Evolutionary conservation across 2,329 filamentous ascomycete genomes (phyloP).

Genomic region (Aspergillus sojae): DNA sequence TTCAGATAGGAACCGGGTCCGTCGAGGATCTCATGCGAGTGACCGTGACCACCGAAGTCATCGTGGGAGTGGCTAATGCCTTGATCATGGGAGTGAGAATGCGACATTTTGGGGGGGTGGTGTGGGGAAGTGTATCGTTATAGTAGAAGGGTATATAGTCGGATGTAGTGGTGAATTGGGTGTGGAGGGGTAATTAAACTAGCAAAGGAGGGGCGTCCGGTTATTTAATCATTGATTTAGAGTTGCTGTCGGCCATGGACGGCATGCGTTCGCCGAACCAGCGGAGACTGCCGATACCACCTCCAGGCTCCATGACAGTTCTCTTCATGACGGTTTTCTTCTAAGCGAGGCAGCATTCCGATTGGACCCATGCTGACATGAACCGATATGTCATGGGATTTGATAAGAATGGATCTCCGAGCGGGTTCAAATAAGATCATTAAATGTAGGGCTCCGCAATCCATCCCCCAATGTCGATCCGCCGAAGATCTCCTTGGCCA

Average conservation of each 20-base stretch:
- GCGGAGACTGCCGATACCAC: background rate
- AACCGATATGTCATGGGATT: conserved; percentile 1
- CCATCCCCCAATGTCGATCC: background rate
- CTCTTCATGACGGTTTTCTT: background rate
- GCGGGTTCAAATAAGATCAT: background rate
- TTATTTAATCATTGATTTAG: background rate
- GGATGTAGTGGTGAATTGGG: background rate
- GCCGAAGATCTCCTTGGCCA: background rate
- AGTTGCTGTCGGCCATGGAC: background rate
- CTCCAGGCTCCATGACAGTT: too few relatives aligned
- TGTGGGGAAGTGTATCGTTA: background rate
- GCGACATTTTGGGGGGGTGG: conserved; percentile 26
- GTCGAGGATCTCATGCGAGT: conserved; percentile 93
- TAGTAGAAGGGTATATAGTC: background rate
- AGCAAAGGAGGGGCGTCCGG: background rate
- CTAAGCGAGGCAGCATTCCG: background rate
- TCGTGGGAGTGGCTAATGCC: conserved; percentile 55
- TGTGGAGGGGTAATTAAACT: background rate
- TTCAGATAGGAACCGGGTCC: conserved; percentile 88
- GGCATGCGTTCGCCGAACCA: background rate
- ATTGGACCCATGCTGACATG: conserved; percentile 3
- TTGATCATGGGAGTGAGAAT: conserved; percentile 45
- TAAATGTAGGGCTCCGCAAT: background rate
- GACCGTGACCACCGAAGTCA: conserved; percentile 71
- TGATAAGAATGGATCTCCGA: background rate